A percentile compares a stretch with the other conserved stretches of the same genome.
phyloP scores from a whole-genome alignment of 306 rosid species.

The Begonia peltatifolia region DNA sequence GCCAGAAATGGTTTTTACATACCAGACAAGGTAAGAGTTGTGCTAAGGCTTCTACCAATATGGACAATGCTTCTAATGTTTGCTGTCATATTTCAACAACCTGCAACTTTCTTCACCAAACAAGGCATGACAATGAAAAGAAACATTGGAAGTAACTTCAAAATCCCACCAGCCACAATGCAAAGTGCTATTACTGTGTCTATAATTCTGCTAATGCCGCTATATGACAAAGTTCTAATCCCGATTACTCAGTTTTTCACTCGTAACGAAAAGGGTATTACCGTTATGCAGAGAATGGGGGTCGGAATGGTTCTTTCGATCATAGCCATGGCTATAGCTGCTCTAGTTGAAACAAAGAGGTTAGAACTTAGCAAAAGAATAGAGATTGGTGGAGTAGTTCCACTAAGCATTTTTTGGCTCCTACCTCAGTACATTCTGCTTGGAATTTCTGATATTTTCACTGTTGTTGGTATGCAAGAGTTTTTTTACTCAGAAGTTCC shows the following conservation, averaged over 20 bases:
- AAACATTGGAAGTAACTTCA: slow-evolving; percentile 49
- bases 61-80: slow-evolving; percentile 92
- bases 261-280: slow-evolving; percentile 45
- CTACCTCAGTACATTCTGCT: slow-evolving; percentile 76
- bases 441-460: slow-evolving; percentile 81
- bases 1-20: slow-evolving; percentile 18
- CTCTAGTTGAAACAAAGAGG: slow-evolving; percentile 60
- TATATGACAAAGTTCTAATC: slow-evolving; percentile 55
- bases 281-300: slow-evolving; percentile 84
- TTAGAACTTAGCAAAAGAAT: slow-evolving; percentile 24
- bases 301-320: slow-evolving; percentile 80
- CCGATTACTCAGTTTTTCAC: slow-evolving; percentile 53
- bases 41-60: slow-evolving; percentile 60
- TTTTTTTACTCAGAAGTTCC: slow-evolving; percentile 91
- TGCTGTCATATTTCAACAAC: slow-evolving; percentile 84
- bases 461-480: slow-evolving; percentile 94
- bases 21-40: slow-evolving; percentile 29
- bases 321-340: slow-evolving; percentile 73
- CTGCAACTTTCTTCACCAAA: slow-evolving; percentile 82
- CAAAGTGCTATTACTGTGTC: slow-evolving; percentile 73
- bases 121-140: slow-evolving; percentile 98
- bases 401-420: slow-evolving; percentile 74
- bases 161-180: slow-evolving; percentile 88
- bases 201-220: slow-evolving; percentile 68
- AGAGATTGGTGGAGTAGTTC: slow-evolving; percentile 14